Percentiles rank a stretch among this genome's conserved stretches.
Conservation (phyloP, 2,329 filamentous ascomycete genomes). For the Clarireedia paspali region DNA sequence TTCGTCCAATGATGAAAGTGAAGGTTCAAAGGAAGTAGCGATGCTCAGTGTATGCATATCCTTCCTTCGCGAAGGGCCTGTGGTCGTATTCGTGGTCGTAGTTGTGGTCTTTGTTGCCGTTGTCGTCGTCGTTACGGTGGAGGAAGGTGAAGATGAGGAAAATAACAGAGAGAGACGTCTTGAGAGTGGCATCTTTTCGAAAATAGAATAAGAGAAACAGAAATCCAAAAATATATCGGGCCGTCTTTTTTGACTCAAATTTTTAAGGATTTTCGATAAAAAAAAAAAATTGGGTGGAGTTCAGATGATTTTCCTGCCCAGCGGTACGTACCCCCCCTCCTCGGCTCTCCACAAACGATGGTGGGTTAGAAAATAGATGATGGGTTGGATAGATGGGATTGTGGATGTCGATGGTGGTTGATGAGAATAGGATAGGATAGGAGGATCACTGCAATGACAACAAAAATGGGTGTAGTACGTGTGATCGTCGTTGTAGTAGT, state of each 20-base stretch:
- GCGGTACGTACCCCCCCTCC: too few species aligned
- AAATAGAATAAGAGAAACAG: background rate
- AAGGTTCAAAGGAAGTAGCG: background rate
- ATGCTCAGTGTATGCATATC: constrained; percentile 5
- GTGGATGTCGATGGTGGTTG: too few species aligned
- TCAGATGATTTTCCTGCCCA: background rate
- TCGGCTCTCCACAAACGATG: too few species aligned
- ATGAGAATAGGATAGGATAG: too few species aligned
- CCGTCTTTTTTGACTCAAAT: constrained; percentile 1
- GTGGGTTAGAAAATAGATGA: too few species aligned
- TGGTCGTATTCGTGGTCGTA: background rate
- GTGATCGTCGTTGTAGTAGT: too few species aligned
- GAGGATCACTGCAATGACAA: too few species aligned
- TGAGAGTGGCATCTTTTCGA: constrained; percentile 6
- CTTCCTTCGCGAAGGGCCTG: background rate
- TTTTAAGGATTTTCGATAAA: background rate
- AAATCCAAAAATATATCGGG: background rate
- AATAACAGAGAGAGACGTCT: constrained; percentile 5
- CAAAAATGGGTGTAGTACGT: too few species aligned
- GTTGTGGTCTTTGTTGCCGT: background rate
- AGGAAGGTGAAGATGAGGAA: background rate
- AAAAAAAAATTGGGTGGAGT: background rate
- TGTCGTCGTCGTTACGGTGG: background rate
- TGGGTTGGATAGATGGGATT: too few species aligned
- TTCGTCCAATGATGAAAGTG: background rate